Evolutionary conservation across 2,329 filamentous ascomycete species (phyloP).

Genomic region (Fusarium sp.): DNA sequence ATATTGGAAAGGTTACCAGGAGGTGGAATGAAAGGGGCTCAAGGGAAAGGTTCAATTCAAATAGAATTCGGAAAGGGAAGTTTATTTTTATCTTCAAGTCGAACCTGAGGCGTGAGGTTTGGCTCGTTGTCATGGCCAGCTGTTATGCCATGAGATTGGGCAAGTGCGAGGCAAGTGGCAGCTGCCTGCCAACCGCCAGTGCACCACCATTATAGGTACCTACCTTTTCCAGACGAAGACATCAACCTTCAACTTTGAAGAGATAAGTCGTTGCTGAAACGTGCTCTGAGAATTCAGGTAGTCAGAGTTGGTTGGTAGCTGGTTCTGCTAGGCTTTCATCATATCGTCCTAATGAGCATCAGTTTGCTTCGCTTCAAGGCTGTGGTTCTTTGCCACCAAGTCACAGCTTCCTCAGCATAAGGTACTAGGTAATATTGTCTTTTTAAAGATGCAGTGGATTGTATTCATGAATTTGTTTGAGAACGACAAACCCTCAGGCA

Average conservation of each 20-base stretch:
- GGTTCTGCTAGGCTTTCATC: not conserved
- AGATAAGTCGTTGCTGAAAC: not conserved
- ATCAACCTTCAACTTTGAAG: not conserved
- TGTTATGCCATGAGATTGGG: slow-evolving; percentile 8
- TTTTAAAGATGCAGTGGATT: not conserved
- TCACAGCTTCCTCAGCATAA: not conserved
- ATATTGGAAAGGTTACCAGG: not conserved
- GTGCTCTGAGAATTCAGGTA: not conserved
- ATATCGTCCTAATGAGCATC: not conserved
- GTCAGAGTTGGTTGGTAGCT: not conserved
- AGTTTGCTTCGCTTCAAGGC: not conserved
- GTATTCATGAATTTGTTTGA: not conserved
- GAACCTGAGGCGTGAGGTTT: not conserved
- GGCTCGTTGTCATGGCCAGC: not conserved
- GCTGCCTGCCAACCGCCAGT: not conserved
- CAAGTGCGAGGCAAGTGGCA: slow-evolving; percentile 37
- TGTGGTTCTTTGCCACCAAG: not conserved
- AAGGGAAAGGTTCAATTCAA: not conserved
- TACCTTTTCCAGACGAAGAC: not conserved
- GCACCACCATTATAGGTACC: not conserved
- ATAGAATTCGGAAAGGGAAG: not conserved
- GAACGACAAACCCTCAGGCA: not conserved
- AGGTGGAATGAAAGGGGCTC: not conserved
- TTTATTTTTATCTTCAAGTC: not conserved
- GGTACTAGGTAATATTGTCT: too few relatives aligned